phyloP scores from a whole-genome alignment of 2,329 filamentous ascomycete genomes.

The Aspergillus oerlinghausenensis region DNA sequence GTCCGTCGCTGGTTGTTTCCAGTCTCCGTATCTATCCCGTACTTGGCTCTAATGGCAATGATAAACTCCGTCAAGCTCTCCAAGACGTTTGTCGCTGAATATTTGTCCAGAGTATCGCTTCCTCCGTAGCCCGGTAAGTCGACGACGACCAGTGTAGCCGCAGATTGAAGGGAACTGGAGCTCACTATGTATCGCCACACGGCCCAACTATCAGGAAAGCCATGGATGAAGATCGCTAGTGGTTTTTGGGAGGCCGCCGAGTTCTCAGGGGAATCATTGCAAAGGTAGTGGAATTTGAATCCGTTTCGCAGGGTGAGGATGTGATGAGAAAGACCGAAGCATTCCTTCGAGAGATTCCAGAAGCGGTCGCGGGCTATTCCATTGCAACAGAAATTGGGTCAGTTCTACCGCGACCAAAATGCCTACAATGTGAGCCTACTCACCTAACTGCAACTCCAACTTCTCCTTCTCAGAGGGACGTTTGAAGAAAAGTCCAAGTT shows the following conservation, averaged over 20 bases:
- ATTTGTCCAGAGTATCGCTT: slow-evolving; percentile 48
- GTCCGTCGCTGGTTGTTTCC: slow-evolving; percentile 38
- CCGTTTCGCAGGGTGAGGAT: slow-evolving; percentile 49
- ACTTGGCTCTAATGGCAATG: slow-evolving; percentile 45
- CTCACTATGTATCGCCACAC: slow-evolving; percentile 50
- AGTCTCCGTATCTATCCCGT: slow-evolving; percentile 33
- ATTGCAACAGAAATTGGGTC: background rate
- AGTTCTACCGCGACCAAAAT: background rate
- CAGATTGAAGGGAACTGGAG: slow-evolving; percentile 33
- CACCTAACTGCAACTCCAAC: slow-evolving; percentile 39
- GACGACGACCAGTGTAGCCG: slow-evolving; percentile 49
- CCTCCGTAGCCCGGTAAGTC: slow-evolving; percentile 58
- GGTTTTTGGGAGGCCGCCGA: slow-evolving; percentile 23
- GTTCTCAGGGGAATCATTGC: slow-evolving; percentile 30
- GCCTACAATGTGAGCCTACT: slow-evolving; percentile 5
- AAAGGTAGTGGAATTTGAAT: slow-evolving; percentile 53
- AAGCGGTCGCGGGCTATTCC: slow-evolving; percentile 47
- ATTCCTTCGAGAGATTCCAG: slow-evolving; percentile 51
- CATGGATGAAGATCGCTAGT: slow-evolving; percentile 54
- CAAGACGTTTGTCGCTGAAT: slow-evolving; percentile 48
- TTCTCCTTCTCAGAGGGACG: slow-evolving; percentile 36
- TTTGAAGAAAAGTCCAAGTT: slow-evolving; percentile 35
- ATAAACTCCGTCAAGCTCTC: slow-evolving; percentile 53
- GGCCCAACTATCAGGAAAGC: slow-evolving; percentile 56
- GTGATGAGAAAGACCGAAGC: slow-evolving; percentile 46